These are phyloP conservation scores for Pyrenophora seminiperda DNA, from an alignment of 2,329 filamentous ascomycete genomes.

Conservation along the genomic window DNA sequence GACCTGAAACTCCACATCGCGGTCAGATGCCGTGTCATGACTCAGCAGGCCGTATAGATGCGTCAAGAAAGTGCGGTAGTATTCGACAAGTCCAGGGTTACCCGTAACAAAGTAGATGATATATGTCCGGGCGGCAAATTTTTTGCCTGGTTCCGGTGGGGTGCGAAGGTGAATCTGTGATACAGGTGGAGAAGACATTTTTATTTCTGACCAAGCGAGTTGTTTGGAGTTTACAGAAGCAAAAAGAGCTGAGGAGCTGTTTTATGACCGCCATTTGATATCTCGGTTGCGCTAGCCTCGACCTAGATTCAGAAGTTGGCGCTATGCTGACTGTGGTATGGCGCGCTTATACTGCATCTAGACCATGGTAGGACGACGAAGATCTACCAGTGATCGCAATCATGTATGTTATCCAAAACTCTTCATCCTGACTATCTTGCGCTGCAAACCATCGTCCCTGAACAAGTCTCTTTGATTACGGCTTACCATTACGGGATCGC, in stretches of 20 bases:
- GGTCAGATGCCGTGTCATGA: conserved; percentile 23
- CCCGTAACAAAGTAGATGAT: conserved; percentile 76
- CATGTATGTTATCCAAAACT: background rate
- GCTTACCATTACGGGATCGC: no score
- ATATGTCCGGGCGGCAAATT: conserved; percentile 35
- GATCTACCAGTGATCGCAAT: background rate
- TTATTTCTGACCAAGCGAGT: background rate
- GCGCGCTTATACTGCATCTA: conserved; percentile 2
- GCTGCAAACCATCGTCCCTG: no score
- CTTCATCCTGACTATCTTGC: background rate
- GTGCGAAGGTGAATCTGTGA: conserved; percentile 34
- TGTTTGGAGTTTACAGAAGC: background rate
- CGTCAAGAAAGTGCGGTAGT: conserved; percentile 71
- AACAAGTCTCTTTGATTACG: no score
- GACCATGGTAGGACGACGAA: background rate
- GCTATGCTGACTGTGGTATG: conserved; percentile 3
- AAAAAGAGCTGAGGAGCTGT: conserved; percentile 8
- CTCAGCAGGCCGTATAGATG: conserved; percentile 62
- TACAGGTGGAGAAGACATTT: conserved; percentile 21
- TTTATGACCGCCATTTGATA: conserved; percentile 18
- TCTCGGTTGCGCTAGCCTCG: conserved; percentile 17
- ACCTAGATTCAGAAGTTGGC: background rate
- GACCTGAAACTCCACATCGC: conserved; percentile 41
- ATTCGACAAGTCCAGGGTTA: conserved; percentile 76
- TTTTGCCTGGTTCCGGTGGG: conserved; percentile 26